A percentile compares a stretch with the other conserved stretches of the same genome.
phyloP scores from a whole-genome alignment of 1,284 basidiomycete species.

The Microbotryum saponariae region DNA sequence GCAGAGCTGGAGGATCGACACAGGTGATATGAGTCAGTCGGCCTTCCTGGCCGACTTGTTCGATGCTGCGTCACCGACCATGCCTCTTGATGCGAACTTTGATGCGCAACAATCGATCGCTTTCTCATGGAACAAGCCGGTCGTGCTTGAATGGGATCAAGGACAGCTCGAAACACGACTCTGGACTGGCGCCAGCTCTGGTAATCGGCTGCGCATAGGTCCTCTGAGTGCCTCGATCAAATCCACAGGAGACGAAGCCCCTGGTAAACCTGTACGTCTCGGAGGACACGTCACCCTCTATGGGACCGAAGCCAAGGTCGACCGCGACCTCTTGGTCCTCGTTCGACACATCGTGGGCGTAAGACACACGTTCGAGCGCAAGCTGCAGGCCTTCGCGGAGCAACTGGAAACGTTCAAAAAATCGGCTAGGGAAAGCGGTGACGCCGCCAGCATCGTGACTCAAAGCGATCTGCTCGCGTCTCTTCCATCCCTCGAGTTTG shows the following conservation, averaged over 20 bases:
- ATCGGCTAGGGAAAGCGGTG: too few species aligned
- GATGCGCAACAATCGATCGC: neutral
- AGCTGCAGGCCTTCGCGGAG: conserved; percentile 16
- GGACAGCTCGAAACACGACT: conserved; percentile 8
- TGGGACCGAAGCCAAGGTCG: conserved; percentile 5
- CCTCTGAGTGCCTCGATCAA: conserved; percentile 13
- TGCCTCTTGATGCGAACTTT: neutral
- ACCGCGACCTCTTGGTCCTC: conserved; percentile 23
- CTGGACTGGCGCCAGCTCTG: conserved; percentile 9
- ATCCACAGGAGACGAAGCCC: conserved; percentile 6
- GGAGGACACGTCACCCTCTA: conserved; percentile 8
- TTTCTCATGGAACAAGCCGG: conserved; percentile 2
- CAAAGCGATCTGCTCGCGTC: neutral
- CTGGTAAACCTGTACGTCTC: neutral
- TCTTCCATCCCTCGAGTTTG: conserved; percentile 6
- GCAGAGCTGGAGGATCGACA: conserved; percentile 28
- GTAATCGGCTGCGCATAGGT: conserved; percentile 13
- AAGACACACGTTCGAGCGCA: conserved; percentile 17
- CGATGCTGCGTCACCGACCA: neutral
- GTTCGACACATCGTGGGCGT: conserved; percentile 28
- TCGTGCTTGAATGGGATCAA: conserved; percentile 7
- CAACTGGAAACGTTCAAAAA: neutral
- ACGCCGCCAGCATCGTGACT: neutral
- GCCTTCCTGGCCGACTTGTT: conserved; percentile 14
- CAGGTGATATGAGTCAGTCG: conserved; percentile 16